Evolutionary conservation across 2,329 filamentous ascomycete genomes (phyloP), one percentile per base, ranked within the genome.

Genomic region (Fusarium longipes): DNA sequence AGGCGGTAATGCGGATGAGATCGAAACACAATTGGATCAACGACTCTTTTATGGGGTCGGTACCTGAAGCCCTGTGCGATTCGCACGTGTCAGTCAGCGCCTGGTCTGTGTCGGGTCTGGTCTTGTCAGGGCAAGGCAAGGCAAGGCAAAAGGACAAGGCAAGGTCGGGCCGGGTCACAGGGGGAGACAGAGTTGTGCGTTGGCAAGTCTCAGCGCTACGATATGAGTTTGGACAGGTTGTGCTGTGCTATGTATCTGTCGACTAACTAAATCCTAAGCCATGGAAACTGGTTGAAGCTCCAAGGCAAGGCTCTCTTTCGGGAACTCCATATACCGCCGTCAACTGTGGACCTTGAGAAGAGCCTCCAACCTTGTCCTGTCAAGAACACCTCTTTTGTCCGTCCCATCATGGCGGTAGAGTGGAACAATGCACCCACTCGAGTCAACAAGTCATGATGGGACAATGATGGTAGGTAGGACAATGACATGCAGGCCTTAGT

Each of bases 51-150:
- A 27, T 54, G 58, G 40, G 63, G 55, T 54, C 52, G 64, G 67
- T 70, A 71, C 58, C 63, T 70, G 65, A 65, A 40, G 68, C 65
- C 69, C 66, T 64, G 58, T 70, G 58, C 63, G 61, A 68, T 69
- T 68, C 62, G 66, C 66, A 68, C 66, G 66, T 69, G 66, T 69
- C 65, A 62, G 42, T 48, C 65, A 65, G 40, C 51, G 53, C 53
- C 62, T 61, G 49, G 52, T 42, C 27, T 63, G 54, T n/a, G 40
- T 54, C 40, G 49, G 40, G 63, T 48, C 36, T 38, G 29, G 43
- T 33, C 30, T 36, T 25, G 30, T 36, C 30, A 49, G 32, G 45
- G n/a, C 30, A 45, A 17, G 12, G 42, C 8, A 30, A 42, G 20
- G 38, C 15, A 27, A 14, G 35, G 35, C 35, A 36, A 24, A 39